phyloP scores from a whole-genome alignment of 2,329 filamentous ascomycete species.

The Balansia obtecta region DNA sequence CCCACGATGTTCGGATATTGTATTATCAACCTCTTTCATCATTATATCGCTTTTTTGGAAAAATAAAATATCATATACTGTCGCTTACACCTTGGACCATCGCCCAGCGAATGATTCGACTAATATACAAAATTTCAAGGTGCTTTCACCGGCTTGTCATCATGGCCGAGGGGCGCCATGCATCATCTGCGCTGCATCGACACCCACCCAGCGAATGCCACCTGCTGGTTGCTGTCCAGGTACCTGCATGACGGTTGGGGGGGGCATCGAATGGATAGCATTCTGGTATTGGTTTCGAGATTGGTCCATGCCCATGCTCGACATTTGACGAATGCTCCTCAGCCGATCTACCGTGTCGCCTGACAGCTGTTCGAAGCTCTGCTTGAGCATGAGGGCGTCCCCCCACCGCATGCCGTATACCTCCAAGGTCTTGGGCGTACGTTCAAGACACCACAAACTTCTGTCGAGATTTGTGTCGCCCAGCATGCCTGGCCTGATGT shows the following conservation, averaged over 20 bases:
- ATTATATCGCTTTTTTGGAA: too few relatives aligned
- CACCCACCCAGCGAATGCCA: conserved; percentile 30
- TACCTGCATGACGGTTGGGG: conserved; percentile 3
- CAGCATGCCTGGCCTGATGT: conserved; percentile 20
- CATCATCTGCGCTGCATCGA: conserved; percentile 33
- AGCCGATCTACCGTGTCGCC: conserved; percentile 31
- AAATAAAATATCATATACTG: too few relatives aligned
- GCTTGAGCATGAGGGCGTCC: conserved; percentile 39
- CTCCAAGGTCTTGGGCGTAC: conserved; percentile 39
- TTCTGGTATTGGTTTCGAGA: conserved; percentile 23
- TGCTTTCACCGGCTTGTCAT: too few relatives aligned
- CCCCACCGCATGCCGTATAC: conserved; percentile 50
- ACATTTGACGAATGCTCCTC: conserved; percentile 23
- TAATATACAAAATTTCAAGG: too few relatives aligned
- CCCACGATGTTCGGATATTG: too few relatives aligned
- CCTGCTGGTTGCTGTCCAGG: conserved; percentile 16
- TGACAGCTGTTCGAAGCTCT: conserved; percentile 39
- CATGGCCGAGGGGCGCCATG: conserved; percentile 13
- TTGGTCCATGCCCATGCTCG: conserved; percentile 19
- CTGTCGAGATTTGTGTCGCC: conserved; percentile 39
- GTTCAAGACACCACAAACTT: conserved; percentile 42
- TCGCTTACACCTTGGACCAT: too few relatives aligned
- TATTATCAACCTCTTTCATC: too few relatives aligned
- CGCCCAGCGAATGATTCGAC: too few relatives aligned
- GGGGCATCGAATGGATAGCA: conserved; percentile 7